These are phyloP conservation scores for Tilletia walkeri DNA, from an alignment of 1,284 basidiomycete genomes.

Conservation along the genomic window DNA sequence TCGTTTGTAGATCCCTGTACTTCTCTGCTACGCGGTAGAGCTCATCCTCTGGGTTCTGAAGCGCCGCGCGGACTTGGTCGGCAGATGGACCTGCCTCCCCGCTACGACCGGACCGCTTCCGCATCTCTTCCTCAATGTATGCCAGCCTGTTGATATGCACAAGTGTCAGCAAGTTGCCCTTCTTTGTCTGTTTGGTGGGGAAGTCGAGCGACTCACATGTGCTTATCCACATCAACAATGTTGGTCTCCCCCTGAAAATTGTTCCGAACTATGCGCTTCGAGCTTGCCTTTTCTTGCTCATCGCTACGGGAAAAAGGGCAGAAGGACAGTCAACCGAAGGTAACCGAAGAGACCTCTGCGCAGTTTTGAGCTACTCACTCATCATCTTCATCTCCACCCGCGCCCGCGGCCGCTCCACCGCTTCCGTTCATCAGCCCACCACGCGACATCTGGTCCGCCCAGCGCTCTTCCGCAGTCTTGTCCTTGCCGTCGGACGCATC, in stretches of 20 bases:
- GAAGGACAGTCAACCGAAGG: not conserved
- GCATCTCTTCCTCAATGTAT: slow-evolving; percentile 91
- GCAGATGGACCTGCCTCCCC: slow-evolving; percentile 50
- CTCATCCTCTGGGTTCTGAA: slow-evolving; percentile 73
- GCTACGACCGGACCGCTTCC: slow-evolving; percentile 62
- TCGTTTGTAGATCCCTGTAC: slow-evolving; percentile 57
- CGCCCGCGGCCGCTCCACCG: slow-evolving; percentile 31
- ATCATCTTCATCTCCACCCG: slow-evolving; percentile 52
- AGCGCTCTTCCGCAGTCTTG: slow-evolving; percentile 28
- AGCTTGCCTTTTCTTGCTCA: slow-evolving; percentile 10
- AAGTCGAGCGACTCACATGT: slow-evolving; percentile 69
- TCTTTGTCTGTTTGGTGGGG: not conserved
- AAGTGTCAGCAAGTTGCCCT: not conserved
- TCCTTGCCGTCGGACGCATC: slow-evolving; percentile 30
- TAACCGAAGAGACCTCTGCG: no score
- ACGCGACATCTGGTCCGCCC: slow-evolving; percentile 30
- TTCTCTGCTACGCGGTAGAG: slow-evolving; percentile 75
- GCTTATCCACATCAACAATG: slow-evolving; percentile 90
- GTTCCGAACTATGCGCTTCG: slow-evolving; percentile 69
- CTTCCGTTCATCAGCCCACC: slow-evolving; percentile 29
- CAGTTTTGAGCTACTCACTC: slow-evolving; percentile 60
- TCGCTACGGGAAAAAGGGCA: slow-evolving; percentile 15
- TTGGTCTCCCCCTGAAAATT: slow-evolving; percentile 98
- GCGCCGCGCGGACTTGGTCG: slow-evolving; percentile 54
- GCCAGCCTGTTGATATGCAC: slow-evolving; percentile 71